Evolutionary conservation across 768 basidiomycete genomes (phyloP).

Genomic region (Austroboletus eburneus): DNA sequence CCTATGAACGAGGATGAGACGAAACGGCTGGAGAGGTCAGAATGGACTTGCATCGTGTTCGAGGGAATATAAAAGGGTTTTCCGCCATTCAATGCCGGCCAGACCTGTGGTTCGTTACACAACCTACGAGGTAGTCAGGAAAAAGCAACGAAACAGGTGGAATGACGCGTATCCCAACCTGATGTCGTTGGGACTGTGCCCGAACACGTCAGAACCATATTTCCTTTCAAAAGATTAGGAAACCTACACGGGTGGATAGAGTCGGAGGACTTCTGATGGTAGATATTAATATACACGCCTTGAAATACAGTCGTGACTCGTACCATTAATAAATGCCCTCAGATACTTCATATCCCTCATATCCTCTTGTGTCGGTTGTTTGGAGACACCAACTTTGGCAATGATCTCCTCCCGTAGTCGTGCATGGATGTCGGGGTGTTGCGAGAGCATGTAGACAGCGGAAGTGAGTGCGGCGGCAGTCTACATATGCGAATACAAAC

Average conservation of each 20-base stretch:
- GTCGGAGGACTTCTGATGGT: constrained; percentile 27
- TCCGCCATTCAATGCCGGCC: constrained; percentile 25
- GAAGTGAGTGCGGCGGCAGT: constrained; percentile 35
- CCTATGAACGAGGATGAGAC: constrained; percentile 4
- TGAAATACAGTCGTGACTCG: background rate
- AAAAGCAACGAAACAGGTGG: too few relatives aligned
- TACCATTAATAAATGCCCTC: constrained; percentile 63
- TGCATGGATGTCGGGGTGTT: constrained; percentile 42
- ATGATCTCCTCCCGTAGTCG: constrained; percentile 57
- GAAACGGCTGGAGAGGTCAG: background rate
- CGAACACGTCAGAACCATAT: constrained; percentile 1
- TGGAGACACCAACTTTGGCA: constrained; percentile 43
- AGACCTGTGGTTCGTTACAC: constrained; percentile 1
- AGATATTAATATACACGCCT: background rate
- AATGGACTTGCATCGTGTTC: constrained; percentile 21
- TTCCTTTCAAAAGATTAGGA: background rate
- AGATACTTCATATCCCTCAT: constrained; percentile 61
- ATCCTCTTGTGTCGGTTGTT: constrained; percentile 51
- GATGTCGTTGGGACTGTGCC: constrained; percentile 20
- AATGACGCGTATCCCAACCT: constrained; percentile 10
- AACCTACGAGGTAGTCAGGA: too few relatives aligned
- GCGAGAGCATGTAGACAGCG: constrained; percentile 44
- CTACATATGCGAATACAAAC: background rate
- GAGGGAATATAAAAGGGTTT: constrained; percentile 34
- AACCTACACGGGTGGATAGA: constrained; percentile 30